These are phyloP conservation scores for Hypoxylon sp. DNA, from an alignment of 2,329 filamentous ascomycete species.

Conservation along the genomic window DNA sequence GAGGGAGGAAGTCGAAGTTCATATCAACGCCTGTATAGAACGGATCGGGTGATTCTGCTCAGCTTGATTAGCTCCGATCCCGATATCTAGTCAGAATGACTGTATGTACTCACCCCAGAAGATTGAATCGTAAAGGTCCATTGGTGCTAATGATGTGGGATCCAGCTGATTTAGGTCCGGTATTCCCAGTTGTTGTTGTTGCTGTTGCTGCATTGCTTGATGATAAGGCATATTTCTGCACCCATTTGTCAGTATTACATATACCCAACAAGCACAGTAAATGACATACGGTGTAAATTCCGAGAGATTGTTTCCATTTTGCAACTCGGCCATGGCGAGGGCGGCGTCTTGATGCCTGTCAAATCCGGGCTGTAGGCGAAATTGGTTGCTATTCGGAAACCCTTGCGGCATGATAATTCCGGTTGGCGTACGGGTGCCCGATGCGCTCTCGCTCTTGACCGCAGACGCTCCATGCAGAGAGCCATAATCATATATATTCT, in stretches of 20 bases:
- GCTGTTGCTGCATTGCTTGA: conserved; percentile 46
- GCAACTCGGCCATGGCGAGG: conserved; percentile 70
- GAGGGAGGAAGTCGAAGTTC: conserved; percentile 68
- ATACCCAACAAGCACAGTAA: not conserved
- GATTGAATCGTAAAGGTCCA: conserved; percentile 73
- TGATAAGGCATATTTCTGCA: conserved; percentile 38
- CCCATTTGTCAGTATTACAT: conserved; percentile 2
- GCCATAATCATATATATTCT: conserved; percentile 72
- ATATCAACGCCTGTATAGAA: conserved; percentile 66
- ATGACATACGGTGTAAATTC: conserved; percentile 54
- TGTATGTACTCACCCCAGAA: conserved; percentile 71
- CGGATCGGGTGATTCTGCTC: conserved; percentile 65
- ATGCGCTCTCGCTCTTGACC: conserved; percentile 58
- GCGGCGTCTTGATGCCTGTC: conserved; percentile 69
- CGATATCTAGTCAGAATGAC: conserved; percentile 10
- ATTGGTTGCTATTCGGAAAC: conserved; percentile 40
- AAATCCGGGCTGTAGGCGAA: conserved; percentile 42
- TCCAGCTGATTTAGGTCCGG: conserved; percentile 60
- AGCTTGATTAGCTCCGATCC: conserved; percentile 13
- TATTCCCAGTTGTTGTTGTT: conserved; percentile 46
- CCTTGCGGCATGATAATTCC: conserved; percentile 53
- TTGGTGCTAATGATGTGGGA: conserved; percentile 67
- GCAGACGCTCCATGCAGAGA: conserved; percentile 59
- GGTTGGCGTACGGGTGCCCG: conserved; percentile 54
- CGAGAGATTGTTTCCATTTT: conserved; percentile 60